Percentiles rank a stretch among this genome's conserved stretches.
phyloP scores from a whole-genome alignment of 805 yeast genomes.

The Cyberlindnera euphorbiiphila region DNA sequence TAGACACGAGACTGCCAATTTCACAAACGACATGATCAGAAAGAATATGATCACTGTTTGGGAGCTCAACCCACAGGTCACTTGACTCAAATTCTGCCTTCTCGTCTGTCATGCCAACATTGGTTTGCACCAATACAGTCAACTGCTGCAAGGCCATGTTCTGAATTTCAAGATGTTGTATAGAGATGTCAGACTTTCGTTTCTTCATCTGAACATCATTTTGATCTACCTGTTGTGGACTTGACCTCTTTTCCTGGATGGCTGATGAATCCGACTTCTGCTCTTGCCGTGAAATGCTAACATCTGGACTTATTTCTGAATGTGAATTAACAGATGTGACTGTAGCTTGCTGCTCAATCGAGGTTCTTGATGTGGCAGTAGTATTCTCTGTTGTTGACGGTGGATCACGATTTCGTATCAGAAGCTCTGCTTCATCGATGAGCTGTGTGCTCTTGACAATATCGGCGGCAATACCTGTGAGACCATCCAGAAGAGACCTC shows the following conservation, averaged over 20 bases:
- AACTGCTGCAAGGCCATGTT: conserved; percentile 10
- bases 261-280: too few relatives aligned
- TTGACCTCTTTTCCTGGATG: not conserved
- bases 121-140: conserved; percentile 7
- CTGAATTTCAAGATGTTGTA: conserved; percentile 20
- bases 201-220: conserved; percentile 14
- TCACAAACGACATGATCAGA: conserved; percentile 17
- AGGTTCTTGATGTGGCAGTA: not conserved
- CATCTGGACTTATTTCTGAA: not conserved
- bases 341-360: not conserved
- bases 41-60: conserved; percentile 20
- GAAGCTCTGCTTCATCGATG: conserved; percentile 5
- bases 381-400: conserved; percentile 2
- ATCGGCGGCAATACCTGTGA: conserved; percentile 11
- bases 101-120: conserved; percentile 27
- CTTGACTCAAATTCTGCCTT: conserved; percentile 24
- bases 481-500: conserved; percentile 17
- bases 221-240: not conserved
- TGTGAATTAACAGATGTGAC: not conserved
- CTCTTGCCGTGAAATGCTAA: not conserved
- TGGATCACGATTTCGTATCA: not conserved
- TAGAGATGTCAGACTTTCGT: conserved; percentile 16
- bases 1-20: conserved; percentile 24
- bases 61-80: conserved; percentile 27
- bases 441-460: conserved; percentile 2